Percentiles rank a stretch among this genome's conserved stretches.
phyloP scores from a whole-genome alignment of 257 asterid species.

The Salvia splendens region DNA sequence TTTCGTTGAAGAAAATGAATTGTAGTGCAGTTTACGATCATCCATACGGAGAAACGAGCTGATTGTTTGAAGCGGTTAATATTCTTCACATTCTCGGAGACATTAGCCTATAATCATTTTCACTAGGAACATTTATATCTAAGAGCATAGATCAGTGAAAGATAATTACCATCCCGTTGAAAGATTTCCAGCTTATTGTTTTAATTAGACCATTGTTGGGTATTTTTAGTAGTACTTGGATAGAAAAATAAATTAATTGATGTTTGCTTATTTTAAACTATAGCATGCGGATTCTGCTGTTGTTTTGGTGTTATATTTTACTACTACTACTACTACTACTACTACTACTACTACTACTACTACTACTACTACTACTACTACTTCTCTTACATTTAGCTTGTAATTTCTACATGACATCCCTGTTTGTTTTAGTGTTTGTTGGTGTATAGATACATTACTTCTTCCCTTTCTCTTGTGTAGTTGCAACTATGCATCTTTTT shows the following conservation, averaged over 20 bases:
- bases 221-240: background rate
- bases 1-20: background rate
- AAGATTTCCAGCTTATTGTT: background rate
- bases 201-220: slow-evolving; percentile 9
- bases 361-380: too few species aligned
- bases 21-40: background rate
- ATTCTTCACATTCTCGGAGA: slow-evolving; percentile 4
- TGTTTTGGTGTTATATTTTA: slow-evolving; percentile 27
- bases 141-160: too few species aligned
- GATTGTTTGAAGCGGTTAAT: background rate
- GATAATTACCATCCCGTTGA: too few species aligned
- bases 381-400: slow-evolving; percentile 25
- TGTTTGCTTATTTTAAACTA: slow-evolving; percentile 22
- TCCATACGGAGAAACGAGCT: background rate
- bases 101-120: background rate
- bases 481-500: slow-evolving; percentile 3
- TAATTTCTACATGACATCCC: background rate
- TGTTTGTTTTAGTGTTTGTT: background rate
- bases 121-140: background rate
- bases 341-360: too few species aligned
- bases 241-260: slow-evolving; percentile 22
- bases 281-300: slow-evolving; percentile 31
- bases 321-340: slow-evolving; percentile 20
- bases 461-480: background rate
- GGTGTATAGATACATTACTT: background rate